Percentiles rank a stretch among this genome's conserved stretches.
These are phyloP conservation scores for Persicaria maculosa DNA, from an alignment of 148 eudicot species.

Conservation along the genomic window DNA sequence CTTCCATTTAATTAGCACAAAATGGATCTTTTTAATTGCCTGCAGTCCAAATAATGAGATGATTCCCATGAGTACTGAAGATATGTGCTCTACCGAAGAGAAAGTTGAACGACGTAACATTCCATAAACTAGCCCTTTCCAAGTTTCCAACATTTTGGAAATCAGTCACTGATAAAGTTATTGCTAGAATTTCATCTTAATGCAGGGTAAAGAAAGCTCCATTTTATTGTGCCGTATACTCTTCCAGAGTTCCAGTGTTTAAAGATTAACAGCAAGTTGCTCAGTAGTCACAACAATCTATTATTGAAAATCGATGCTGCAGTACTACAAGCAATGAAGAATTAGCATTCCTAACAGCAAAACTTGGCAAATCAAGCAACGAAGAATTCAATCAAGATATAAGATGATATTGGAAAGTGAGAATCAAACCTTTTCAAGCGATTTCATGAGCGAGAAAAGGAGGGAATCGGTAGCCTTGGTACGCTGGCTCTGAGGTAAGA, in stretches of 20 bases:
- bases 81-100: neutral
- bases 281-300: neutral
- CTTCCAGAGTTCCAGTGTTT: neutral
- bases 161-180: neutral
- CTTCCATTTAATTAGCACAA: neutral
- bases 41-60: neutral
- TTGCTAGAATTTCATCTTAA: neutral
- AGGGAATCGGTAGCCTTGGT: neutral
- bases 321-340: neutral
- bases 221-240: neutral
- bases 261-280: neutral
- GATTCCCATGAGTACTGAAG: neutral
- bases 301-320: neutral
- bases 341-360: neutral
- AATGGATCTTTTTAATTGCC: neutral
- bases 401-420: neutral
- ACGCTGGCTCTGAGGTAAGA: no score
- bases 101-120: neutral
- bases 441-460: no score
- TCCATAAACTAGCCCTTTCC: neutral
- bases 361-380: neutral
- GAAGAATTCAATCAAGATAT: neutral
- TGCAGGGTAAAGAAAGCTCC: neutral
- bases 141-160: neutral
- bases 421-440: neutral